Evolutionary conservation across 345 rosid genomes (phyloP), one percentile per base, ranked within the genome.

Genomic region (Clausena lansium): DNA sequence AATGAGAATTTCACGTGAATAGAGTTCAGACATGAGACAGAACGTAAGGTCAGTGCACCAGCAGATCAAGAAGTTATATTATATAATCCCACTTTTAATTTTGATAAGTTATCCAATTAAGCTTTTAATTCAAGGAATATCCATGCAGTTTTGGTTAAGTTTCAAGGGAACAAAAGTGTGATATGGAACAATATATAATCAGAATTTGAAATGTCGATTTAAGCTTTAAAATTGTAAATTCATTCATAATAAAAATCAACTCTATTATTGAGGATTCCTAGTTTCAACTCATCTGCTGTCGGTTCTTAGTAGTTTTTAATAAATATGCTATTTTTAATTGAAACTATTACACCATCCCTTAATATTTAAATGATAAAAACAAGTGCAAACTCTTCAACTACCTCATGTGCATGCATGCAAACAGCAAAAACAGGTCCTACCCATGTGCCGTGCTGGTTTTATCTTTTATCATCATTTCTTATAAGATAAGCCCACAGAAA

Each of bases 351-450:
- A 41, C 50, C 11, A 41, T 0, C 50, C 10, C 14, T 10, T n/a
- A 66, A 35, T 66, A 66, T 41, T 11, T 41, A 11, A 36, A 2
- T 39, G 45, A 24, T 20, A 52, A 52, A 4, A 9, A 57, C 9
- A 33, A 28, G 28, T 36, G 52, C 3, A 25, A n/a, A 14, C 10
- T 22, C 50, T 30, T 52, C 62, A 32, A 50, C 62, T 3, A 45
- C 62, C 17, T 64, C 71, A 14, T 65, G 71, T 11, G 50, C 50
- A 3, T 11, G 50, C 15, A 3, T 75, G 52, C 71, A 32, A 50
- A n/a, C 63, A 7, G 52, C 63, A 32, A 65, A 64, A 60, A 7
- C 7, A 4, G 78, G 71, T 32, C 71, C 36, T 33, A 75, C 78
- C 78, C 78, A 75, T 50, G 52, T 75, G 78, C 67, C 38, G 45